Percentiles rank a stretch among this genome's conserved stretches.
Conservation (phyloP, 805 yeast species). For the Pachysolen tannophilus region DNA sequence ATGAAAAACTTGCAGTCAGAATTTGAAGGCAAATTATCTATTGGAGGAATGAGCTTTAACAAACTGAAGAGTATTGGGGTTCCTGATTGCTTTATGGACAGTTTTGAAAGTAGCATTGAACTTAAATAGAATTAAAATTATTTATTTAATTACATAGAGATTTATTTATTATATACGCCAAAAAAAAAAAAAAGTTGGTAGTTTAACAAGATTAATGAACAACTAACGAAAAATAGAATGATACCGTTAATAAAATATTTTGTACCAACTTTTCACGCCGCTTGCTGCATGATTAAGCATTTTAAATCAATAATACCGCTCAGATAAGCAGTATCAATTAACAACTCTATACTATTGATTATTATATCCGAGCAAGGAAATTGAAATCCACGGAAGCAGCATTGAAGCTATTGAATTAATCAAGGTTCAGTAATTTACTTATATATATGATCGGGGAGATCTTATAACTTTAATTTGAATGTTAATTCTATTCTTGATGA, state of each 20-base stretch:
- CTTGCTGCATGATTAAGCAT: neutral
- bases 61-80: slow-evolving; percentile 65
- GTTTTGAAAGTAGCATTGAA: slow-evolving; percentile 48
- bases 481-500: no score
- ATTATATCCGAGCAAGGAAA: no score
- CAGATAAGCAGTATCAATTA: no score
- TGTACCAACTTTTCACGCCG: neutral
- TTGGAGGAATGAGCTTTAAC: slow-evolving; percentile 79
- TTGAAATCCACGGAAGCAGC: no score
- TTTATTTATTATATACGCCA: neutral
- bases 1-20: slow-evolving; percentile 23
- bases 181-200: neutral
- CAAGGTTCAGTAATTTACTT: no score
- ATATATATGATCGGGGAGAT: no score
- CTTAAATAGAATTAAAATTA: slow-evolving; percentile 13
- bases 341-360: no score
- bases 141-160: no score
- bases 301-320: no score
- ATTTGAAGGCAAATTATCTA: slow-evolving; percentile 34
- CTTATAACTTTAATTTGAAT: no score
- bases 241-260: neutral
- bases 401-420: no score
- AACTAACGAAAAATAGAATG: neutral
- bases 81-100: slow-evolving; percentile 73
- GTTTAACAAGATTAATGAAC: neutral